Percentiles rank a stretch among this genome's conserved stretches.
Conservation (phyloP, 495 filamentous ascomycete species). For the Penicillium steckii region DNA sequence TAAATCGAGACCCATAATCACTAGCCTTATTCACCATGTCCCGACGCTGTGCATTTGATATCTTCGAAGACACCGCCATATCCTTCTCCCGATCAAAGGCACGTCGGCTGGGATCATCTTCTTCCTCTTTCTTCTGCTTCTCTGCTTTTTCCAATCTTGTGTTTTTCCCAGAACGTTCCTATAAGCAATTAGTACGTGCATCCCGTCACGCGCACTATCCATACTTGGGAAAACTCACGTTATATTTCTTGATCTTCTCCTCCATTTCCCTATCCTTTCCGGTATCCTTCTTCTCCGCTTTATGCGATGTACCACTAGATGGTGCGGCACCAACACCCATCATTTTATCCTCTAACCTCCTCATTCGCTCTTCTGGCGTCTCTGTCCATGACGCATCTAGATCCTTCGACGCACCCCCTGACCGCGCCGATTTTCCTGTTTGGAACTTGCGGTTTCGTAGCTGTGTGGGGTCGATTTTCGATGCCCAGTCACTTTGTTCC, state of each 20-base stretch:
- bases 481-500: constrained; percentile 55
- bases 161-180: constrained; percentile 61
- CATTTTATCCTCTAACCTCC: constrained; percentile 79
- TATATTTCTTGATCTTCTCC: constrained; percentile 58
- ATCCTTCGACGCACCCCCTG: constrained; percentile 34
- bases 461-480: constrained; percentile 80
- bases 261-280: constrained; percentile 31
- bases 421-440: constrained; percentile 58
- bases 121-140: constrained; percentile 65
- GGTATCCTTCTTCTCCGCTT: constrained; percentile 14
- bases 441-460: constrained; percentile 82
- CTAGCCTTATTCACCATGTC: constrained; percentile 79
- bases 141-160: constrained; percentile 63
- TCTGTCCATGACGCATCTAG: constrained; percentile 80
- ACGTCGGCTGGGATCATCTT: constrained; percentile 88
- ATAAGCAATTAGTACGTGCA: constrained; percentile 5
- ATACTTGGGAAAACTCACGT: constrained; percentile 34
- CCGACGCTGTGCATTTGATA: constrained; percentile 70
- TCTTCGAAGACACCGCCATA: constrained; percentile 71
- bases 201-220: too few species aligned
- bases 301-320: background rate
- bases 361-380: constrained; percentile 82
- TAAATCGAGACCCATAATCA: constrained; percentile 81
- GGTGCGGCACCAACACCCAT: constrained; percentile 62
- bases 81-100: constrained; percentile 95